phyloP scores from a whole-genome alignment of 495 filamentous ascomycete genomes.

The Aspergillus avenaceus region DNA sequence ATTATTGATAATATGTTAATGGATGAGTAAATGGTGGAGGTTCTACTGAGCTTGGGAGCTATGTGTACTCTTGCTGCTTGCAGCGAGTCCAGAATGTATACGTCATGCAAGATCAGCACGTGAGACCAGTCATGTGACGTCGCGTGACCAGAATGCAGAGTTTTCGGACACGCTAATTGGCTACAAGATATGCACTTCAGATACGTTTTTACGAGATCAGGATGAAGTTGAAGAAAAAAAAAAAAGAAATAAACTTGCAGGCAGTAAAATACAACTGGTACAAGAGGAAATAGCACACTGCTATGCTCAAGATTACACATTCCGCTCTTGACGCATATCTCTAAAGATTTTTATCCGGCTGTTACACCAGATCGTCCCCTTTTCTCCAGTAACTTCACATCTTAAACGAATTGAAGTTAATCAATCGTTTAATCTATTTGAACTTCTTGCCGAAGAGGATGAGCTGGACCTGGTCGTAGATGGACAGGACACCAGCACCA shows the following conservation, averaged over 20 bases:
- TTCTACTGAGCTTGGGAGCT: no score
- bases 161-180: no score
- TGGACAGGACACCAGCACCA: conserved; percentile 99
- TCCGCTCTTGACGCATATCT: conserved; percentile 44
- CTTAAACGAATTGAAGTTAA: conserved; percentile 14
- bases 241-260: conserved; percentile 47
- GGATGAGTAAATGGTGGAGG: no score
- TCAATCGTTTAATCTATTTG: conserved; percentile 69
- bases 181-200: no score
- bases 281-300: conserved; percentile 42
- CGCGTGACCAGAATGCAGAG: no score
- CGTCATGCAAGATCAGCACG: no score
- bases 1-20: not conserved
- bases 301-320: conserved; percentile 43
- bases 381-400: conserved; percentile 24
- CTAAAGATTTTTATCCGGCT: conserved; percentile 38
- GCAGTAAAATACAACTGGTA: conserved; percentile 57
- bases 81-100: no score
- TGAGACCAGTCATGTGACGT: no score
- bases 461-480: conserved; percentile 99
- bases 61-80: no score
- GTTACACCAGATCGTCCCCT: conserved; percentile 28
- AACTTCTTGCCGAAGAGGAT: conserved; percentile 99
- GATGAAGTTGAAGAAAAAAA: conserved; percentile 36
- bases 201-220: no score